Evolutionary conservation across 306 rosid species (phyloP).

Genomic region (Chamaecrista fasciculata): DNA sequence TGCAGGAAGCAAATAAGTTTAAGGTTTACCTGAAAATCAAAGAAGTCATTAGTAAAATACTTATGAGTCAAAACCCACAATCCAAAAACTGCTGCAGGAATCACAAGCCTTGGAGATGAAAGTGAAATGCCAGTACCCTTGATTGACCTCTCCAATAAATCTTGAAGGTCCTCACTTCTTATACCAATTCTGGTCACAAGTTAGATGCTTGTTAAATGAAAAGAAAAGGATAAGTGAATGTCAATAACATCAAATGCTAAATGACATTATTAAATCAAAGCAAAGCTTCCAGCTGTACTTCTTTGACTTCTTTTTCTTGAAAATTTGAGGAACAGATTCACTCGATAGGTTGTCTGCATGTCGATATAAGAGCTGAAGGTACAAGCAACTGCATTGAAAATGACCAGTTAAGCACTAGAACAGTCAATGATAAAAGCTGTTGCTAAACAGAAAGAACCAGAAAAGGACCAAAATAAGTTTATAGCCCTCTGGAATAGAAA

Average conservation of each 20-base stretch:
- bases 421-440: conserved; percentile 1
- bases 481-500: too few species aligned
- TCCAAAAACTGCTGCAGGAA: conserved; percentile 82
- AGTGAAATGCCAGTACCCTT: conserved; percentile 76
- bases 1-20: background rate
- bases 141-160: conserved; percentile 62
- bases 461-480: background rate
- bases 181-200: conserved; percentile 75
- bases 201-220: conserved; percentile 23
- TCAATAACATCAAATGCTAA: conserved; percentile 25
- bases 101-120: conserved; percentile 91
- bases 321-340: conserved; percentile 72
- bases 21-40: conserved; percentile 82
- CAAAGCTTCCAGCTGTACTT: conserved; percentile 48
- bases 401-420: conserved; percentile 27
- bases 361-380: conserved; percentile 81
- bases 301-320: conserved; percentile 68
- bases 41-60: conserved; percentile 51
- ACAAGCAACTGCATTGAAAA: conserved; percentile 69
- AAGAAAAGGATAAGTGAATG: conserved; percentile 13
- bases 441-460: background rate
- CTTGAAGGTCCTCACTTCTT: conserved; percentile 81
- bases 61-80: conserved; percentile 71
- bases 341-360: conserved; percentile 72
- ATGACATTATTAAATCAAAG: conserved; percentile 18